Conservation (phyloP, 352 stramenopile genomes). For the Phytophthora hybrid region DNA sequence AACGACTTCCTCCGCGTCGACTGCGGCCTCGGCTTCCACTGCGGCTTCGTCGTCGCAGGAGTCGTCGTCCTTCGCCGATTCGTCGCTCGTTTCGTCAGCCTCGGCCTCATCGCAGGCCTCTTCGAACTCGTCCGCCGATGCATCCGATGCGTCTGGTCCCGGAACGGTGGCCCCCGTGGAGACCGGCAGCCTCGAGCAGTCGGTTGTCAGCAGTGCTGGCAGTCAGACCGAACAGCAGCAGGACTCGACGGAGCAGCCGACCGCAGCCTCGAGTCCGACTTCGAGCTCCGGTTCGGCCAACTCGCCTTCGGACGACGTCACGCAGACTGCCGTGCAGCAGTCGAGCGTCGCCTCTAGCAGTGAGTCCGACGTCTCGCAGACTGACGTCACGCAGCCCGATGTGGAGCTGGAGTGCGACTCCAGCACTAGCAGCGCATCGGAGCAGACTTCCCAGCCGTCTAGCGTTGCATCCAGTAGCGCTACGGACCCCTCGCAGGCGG, state of each 20-base stretch:
- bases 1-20: slow-evolving; percentile 19
- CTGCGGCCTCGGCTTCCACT: slow-evolving; percentile 2
- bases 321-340: slow-evolving; percentile 23
- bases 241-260: slow-evolving; percentile 16
- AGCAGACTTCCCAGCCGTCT: slow-evolving; percentile 1
- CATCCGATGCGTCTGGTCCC: slow-evolving; percentile 15
- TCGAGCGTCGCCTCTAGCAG: slow-evolving; percentile 29
- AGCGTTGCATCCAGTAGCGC: slow-evolving; percentile 17
- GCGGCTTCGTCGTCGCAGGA: slow-evolving; percentile 12
- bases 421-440: slow-evolving; percentile 3
- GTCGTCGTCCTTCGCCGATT: slow-evolving; percentile 8
- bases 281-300: slow-evolving; percentile 15
- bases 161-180: slow-evolving; percentile 30
- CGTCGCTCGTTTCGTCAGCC: slow-evolving; percentile 5
- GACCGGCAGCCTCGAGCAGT: slow-evolving; percentile 25
- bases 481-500: neutral
- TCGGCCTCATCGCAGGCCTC: slow-evolving; percentile 12
- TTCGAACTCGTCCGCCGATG: slow-evolving; percentile 27
- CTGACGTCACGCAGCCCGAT: neutral
- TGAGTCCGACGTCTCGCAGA: neutral
- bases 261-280: neutral
- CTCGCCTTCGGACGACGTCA: slow-evolving; percentile 15
- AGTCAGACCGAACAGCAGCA: slow-evolving; percentile 23
- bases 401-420: slow-evolving; percentile 15
- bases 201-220: slow-evolving; percentile 18